Conservation (phyloP, 306 rosid genomes). For the Corylus americana region DNA sequence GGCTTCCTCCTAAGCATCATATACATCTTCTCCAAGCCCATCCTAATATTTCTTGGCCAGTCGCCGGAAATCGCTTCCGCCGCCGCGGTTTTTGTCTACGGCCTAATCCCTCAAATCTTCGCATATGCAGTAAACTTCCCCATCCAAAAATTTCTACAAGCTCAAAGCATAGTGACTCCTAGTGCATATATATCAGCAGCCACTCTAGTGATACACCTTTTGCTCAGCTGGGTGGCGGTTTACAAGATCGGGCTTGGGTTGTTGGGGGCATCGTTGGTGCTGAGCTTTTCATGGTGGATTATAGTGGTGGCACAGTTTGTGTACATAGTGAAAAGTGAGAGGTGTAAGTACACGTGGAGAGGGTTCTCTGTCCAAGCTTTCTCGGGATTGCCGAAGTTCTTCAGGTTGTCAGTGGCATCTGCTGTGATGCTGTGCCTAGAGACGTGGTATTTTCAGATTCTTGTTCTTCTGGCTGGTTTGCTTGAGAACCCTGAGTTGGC, state of each 20-base stretch:
- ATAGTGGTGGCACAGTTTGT: slow-evolving; percentile 61
- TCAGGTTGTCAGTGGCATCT: slow-evolving; percentile 62
- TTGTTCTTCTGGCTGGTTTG: slow-evolving; percentile 76
- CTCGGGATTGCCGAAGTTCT: slow-evolving; percentile 50
- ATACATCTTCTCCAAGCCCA: slow-evolving; percentile 47
- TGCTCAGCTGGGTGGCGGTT: slow-evolving; percentile 58
- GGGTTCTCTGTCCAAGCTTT: slow-evolving; percentile 56
- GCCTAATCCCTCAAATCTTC: slow-evolving; percentile 76
- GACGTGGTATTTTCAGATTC: slow-evolving; percentile 74
- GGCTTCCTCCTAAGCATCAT: slow-evolving; percentile 34
- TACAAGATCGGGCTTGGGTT: slow-evolving; percentile 60
- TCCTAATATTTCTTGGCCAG: slow-evolving; percentile 50
- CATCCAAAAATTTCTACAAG: slow-evolving; percentile 70
- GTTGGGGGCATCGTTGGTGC: slow-evolving; percentile 61
- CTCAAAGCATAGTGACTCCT: slow-evolving; percentile 74
- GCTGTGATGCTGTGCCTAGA: slow-evolving; percentile 82
- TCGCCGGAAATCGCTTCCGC: slow-evolving; percentile 55
- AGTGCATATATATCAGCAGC: slow-evolving; percentile 65
- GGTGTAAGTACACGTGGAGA: slow-evolving; percentile 58
- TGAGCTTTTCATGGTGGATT: slow-evolving; percentile 88
- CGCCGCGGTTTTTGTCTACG: slow-evolving; percentile 56
- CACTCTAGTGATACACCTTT: slow-evolving; percentile 49
- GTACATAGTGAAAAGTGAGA: slow-evolving; percentile 59
- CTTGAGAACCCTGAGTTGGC: slow-evolving; percentile 69
- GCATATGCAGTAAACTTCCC: slow-evolving; percentile 77